Percentiles rank a stretch among this genome's conserved stretches.
These are phyloP conservation scores for Anethum foeniculum DNA, from an alignment of 140 eudicot species.

Conservation along the genomic window DNA sequence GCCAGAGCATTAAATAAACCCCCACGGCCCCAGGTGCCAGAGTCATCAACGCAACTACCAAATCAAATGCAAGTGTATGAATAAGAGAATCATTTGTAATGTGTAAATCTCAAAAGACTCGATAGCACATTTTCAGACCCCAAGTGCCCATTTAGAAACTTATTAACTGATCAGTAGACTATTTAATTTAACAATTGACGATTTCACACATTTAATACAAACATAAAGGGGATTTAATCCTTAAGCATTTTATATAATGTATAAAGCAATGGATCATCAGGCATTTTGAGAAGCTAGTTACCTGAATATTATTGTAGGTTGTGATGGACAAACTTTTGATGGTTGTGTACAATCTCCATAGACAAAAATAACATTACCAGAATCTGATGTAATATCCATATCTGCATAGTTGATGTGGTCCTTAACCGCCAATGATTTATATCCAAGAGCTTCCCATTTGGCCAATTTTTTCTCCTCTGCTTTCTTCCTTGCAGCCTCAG, in stretches of 20 bases:
- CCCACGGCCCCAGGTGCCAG: conserved; percentile 94
- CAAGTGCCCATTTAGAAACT: neutral
- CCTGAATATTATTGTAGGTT: conserved; percentile 71
- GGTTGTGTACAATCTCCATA: conserved; percentile 94
- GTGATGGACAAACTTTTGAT: conserved; percentile 51
- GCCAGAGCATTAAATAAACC: conserved; percentile 88
- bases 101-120: neutral
- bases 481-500: conserved; percentile 64
- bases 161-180: neutral
- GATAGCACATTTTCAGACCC: neutral
- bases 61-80: conserved; percentile 5
- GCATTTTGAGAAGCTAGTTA: conserved; percentile 15
- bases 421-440: conserved; percentile 55
- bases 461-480: conserved; percentile 77
- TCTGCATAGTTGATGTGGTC: conserved; percentile 39
- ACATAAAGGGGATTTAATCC: neutral
- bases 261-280: neutral
- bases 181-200: neutral
- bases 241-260: neutral
- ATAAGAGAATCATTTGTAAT: neutral
- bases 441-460: conserved; percentile 89
- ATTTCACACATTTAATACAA: neutral
- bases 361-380: conserved; percentile 68
- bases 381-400: conserved; percentile 39
- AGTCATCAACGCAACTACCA: conserved; percentile 88